phyloP scores from a whole-genome alignment of 129 eudicot genomes.

The Flaveria brownii region DNA sequence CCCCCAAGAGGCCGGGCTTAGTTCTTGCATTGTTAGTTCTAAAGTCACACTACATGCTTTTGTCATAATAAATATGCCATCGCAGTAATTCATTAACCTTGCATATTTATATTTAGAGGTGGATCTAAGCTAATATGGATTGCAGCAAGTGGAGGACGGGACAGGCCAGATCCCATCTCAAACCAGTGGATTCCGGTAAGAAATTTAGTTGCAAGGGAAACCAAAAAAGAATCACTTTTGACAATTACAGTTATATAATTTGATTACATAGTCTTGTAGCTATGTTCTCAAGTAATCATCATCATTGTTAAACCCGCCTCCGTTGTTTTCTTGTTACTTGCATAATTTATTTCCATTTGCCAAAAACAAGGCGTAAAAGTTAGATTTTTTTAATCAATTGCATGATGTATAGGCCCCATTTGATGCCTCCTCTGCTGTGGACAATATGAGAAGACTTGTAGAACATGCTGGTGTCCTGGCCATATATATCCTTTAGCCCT shows the following conservation, averaged over 20 bases:
- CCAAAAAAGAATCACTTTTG: not conserved
- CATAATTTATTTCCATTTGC: too few species aligned
- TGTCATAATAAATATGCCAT: slow-evolving; percentile 2
- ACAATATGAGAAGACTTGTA: slow-evolving; percentile 86
- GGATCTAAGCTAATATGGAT: slow-evolving; percentile 95
- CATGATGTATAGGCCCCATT: slow-evolving; percentile 62
- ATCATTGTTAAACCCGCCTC: not conserved
- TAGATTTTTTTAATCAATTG: not conserved
- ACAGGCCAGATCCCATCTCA: slow-evolving; percentile 88
- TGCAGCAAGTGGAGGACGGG: slow-evolving; percentile 99
- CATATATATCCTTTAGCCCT: slow-evolving; percentile 80
- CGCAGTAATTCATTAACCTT: slow-evolving; percentile 7
- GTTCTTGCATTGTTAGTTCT: not conserved
- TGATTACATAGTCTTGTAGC: not conserved
- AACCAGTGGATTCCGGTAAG: slow-evolving; percentile 88
- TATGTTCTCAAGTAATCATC: not conserved
- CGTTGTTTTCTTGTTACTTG: too few species aligned
- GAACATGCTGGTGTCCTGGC: slow-evolving; percentile 85
- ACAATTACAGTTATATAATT: not conserved
- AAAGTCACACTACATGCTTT: not conserved
- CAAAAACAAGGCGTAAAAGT: too few species aligned
- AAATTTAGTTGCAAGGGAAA: not conserved
- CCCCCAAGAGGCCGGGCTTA: not conserved
- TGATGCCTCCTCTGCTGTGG: slow-evolving; percentile 71
- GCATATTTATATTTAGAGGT: slow-evolving; percentile 45